Conservation (phyloP, 2,329 filamentous ascomycete species). For the Ceratocystis albifundus region DNA sequence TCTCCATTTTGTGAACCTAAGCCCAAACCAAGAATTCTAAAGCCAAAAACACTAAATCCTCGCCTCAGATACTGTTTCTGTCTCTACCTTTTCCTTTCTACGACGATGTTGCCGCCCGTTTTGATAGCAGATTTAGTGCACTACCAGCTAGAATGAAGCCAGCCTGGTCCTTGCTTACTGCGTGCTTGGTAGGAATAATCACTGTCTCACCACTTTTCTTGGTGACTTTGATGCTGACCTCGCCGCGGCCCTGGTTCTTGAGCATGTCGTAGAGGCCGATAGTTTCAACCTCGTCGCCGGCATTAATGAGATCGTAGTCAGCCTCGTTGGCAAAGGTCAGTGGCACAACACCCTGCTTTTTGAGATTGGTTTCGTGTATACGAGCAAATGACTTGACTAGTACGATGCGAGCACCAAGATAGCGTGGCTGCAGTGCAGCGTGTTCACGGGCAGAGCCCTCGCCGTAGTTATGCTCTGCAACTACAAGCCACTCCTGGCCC, state of each 20-base stretch:
- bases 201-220: conserved; percentile 49
- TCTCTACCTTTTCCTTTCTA: neutral
- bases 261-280: conserved; percentile 77
- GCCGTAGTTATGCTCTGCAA: conserved; percentile 96
- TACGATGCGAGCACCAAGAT: conserved; percentile 74
- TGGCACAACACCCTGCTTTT: conserved; percentile 95
- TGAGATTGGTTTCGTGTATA: conserved; percentile 91
- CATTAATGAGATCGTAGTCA: conserved; percentile 74
- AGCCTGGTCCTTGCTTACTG: conserved; percentile 79
- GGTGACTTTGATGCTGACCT: conserved; percentile 59
- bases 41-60: neutral
- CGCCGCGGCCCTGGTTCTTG: conserved; percentile 61
- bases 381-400: conserved; percentile 78
- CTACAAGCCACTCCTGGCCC: conserved; percentile 74
- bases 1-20: neutral
- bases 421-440: conserved; percentile 80
- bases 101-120: conserved; percentile 30
- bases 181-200: conserved; percentile 69
- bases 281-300: conserved; percentile 73
- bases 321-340: conserved; percentile 79
- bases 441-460: conserved; percentile 84
- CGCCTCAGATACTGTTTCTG: neutral
- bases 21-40: neutral
- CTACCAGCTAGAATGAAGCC: conserved; percentile 87
- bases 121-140: conserved; percentile 79